These are phyloP conservation scores for Anastatica hierochuntica DNA, from an alignment of 345 rosid species.

Conservation along the genomic window DNA sequence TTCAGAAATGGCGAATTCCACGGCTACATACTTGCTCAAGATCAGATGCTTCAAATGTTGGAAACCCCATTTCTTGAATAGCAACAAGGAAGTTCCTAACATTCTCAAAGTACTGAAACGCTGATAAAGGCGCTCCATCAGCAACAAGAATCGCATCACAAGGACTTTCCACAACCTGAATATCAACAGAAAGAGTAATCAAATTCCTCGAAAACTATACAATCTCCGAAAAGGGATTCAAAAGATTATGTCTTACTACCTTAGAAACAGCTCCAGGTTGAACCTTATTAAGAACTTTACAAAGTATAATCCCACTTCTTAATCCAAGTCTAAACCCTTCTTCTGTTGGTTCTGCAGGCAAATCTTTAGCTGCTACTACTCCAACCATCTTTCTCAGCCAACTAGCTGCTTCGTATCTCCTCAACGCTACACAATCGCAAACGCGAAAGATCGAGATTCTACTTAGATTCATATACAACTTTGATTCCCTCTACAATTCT, in stretches of 20 bases:
- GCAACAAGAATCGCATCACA: slow-evolving; percentile 59
- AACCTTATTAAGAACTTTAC: slow-evolving; percentile 71
- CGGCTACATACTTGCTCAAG: slow-evolving; percentile 57
- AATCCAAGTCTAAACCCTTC: slow-evolving; percentile 76
- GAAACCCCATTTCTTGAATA: slow-evolving; percentile 56
- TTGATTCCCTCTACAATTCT: no score
- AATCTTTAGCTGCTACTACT: slow-evolving; percentile 68
- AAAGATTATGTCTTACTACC: no score
- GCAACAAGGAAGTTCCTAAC: slow-evolving; percentile 83
- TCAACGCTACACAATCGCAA: slow-evolving; percentile 36
- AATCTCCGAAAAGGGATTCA: no score
- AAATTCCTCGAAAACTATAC: no score
- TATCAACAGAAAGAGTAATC: no score
- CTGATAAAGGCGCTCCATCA: slow-evolving; percentile 83
- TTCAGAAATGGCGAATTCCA: neutral
- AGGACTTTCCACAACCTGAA: slow-evolving; percentile 87
- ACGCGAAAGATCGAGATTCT: neutral
- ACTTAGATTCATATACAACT: neutral
- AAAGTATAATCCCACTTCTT: slow-evolving; percentile 78
- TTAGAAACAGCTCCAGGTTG: slow-evolving; percentile 69
- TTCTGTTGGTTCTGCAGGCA: slow-evolving; percentile 82
- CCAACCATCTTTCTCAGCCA: slow-evolving; percentile 80
- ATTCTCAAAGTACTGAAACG: slow-evolving; percentile 83
- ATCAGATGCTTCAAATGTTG: slow-evolving; percentile 86
- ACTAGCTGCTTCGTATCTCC: slow-evolving; percentile 72